Evolutionary conservation across 2,329 filamentous ascomycete genomes (phyloP).

Genomic region (Colletotrichum navitas): DNA sequence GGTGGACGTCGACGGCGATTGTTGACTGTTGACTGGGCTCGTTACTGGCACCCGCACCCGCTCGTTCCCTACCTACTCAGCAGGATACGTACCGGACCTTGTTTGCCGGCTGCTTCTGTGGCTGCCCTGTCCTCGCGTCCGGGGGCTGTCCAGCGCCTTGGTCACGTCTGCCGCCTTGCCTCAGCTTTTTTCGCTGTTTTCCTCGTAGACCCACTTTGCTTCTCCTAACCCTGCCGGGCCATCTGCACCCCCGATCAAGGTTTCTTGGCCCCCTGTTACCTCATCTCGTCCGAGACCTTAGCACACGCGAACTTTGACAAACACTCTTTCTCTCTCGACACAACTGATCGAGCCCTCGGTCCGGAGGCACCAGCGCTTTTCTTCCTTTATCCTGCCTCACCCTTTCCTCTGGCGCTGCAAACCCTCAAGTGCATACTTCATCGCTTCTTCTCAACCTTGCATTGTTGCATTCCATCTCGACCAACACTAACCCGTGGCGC

Average conservation of each 20-base stretch:
- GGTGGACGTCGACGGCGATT: neutral
- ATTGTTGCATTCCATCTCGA: constrained; percentile 15
- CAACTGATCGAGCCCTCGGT: constrained; percentile 32
- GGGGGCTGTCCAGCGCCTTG: constrained; percentile 36
- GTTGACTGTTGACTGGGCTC: neutral
- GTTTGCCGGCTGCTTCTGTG: constrained; percentile 22
- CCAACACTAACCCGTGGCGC: constrained; percentile 34
- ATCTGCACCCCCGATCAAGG: constrained; percentile 42
- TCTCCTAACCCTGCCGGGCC: constrained; percentile 40
- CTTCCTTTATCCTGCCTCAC: constrained; percentile 2
- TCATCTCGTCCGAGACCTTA: constrained; percentile 41
- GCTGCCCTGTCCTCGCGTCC: constrained; percentile 21
- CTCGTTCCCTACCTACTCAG: neutral
- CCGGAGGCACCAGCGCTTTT: constrained; percentile 35
- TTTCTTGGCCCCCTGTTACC: constrained; percentile 43
- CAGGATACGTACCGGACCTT: constrained; percentile 24
- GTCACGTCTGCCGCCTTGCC: constrained; percentile 30
- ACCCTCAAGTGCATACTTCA: constrained; percentile 16
- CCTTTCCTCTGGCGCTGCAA: constrained; percentile 10
- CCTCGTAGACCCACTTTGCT: constrained; percentile 18
- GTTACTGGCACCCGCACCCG: constrained; percentile 4
- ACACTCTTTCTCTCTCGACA: constrained; percentile 28
- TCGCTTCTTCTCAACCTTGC: constrained; percentile 1
- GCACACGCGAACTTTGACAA: constrained; percentile 41
- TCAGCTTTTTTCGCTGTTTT: constrained; percentile 28